Percentiles rank a stretch among this genome's conserved stretches.
Conservation (phyloP, 2,329 filamentous ascomycete genomes). For the Tolypocladium inflatum region DNA sequence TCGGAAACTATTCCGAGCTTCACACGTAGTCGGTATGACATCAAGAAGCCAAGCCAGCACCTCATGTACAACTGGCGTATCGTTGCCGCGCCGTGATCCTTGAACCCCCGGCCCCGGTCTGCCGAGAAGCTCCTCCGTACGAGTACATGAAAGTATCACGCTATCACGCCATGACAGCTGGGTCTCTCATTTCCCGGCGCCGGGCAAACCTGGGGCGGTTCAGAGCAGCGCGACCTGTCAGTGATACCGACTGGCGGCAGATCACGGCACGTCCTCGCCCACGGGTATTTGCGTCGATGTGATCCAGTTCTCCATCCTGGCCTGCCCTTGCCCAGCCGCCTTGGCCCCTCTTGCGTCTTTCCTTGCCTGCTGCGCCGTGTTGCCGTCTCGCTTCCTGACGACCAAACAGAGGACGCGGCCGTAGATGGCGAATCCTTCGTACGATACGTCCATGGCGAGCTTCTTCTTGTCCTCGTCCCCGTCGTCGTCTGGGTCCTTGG, state of each 20-base stretch:
- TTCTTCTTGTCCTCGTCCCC: conserved; percentile 78
- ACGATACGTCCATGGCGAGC: conserved; percentile 72
- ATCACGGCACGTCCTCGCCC: conserved; percentile 23
- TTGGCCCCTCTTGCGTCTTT: conserved; percentile 14
- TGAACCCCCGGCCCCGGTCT: not conserved
- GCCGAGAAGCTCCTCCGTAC: not conserved
- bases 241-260: not conserved
- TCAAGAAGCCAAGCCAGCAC: not conserved
- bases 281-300: conserved; percentile 60
- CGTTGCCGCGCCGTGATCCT: not conserved
- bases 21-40: not conserved
- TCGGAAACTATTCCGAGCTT: not conserved
- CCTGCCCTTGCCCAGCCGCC: conserved; percentile 51
- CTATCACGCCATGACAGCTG: not conserved
- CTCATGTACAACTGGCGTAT: not conserved
- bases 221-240: not conserved
- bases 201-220: not conserved
- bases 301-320: conserved; percentile 79
- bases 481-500: conserved; percentile 11
- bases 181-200: not conserved
- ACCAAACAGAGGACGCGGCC: conserved; percentile 87
- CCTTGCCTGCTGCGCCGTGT: conserved; percentile 22
- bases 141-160: not conserved
- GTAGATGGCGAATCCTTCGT: conserved; percentile 94
- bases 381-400: conserved; percentile 63